Conservation (phyloP, 1,139 yeast species). For the Candida tetrigidarum region DNA sequence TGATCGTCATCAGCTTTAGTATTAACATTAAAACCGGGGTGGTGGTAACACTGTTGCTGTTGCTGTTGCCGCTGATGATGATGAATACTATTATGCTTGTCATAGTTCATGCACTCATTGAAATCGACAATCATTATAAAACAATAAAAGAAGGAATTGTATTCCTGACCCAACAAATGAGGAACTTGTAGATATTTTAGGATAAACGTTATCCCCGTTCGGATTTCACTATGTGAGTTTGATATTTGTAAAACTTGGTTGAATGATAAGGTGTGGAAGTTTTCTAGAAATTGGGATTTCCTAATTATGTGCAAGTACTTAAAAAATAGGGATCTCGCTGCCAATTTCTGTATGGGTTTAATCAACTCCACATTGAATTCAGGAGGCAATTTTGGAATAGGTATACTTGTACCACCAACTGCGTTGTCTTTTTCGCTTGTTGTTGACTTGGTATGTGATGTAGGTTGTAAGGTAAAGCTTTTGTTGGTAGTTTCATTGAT, state of each 20-base stretch:
- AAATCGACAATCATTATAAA: conserved; percentile 31
- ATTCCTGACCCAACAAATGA: conserved; percentile 15
- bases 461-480: neutral
- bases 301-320: conserved; percentile 11
- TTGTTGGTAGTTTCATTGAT: neutral
- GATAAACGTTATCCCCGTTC: conserved; percentile 15
- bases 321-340: conserved; percentile 11
- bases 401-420: neutral
- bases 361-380: neutral
- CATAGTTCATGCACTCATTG: conserved; percentile 19
- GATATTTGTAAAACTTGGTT: conserved; percentile 15
- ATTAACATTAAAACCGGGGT: conserved; percentile 35
- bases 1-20: conserved; percentile 13
- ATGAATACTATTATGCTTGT: neutral
- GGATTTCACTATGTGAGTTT: conserved; percentile 14
- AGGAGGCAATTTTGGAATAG: neutral
- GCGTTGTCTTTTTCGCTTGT: too few species aligned
- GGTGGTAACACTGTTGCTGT: conserved; percentile 13
- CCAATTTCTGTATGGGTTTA: conserved; percentile 6
- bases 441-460: neutral
- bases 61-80: neutral
- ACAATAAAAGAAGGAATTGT: conserved; percentile 25
- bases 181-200: conserved; percentile 19
- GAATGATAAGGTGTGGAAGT: conserved; percentile 15
- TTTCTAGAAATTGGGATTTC: conserved; percentile 15